phyloP scores from a whole-genome alignment of 139 green algal genomes.

The Diplosphaera chodatii region DNA sequence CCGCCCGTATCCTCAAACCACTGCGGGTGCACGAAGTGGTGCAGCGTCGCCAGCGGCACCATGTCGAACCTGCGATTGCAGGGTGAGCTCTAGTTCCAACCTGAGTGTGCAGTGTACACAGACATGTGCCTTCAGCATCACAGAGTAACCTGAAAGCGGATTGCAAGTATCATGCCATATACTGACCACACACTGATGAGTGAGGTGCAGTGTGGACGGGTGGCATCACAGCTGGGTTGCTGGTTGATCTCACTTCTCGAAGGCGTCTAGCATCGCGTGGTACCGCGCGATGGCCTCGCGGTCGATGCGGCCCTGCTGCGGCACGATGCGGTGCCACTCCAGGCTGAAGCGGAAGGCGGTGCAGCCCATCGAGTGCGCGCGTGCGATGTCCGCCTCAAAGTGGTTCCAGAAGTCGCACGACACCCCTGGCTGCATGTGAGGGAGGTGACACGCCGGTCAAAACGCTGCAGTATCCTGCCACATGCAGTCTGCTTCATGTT shows the following conservation, averaged over 20 bases:
- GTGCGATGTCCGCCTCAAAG: conserved; percentile 41
- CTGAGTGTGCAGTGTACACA: no score
- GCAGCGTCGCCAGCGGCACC: conserved; percentile 49
- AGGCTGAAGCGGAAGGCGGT: conserved; percentile 55
- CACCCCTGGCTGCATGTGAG: neutral
- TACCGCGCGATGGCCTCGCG: conserved; percentile 27
- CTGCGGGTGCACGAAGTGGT: conserved; percentile 58
- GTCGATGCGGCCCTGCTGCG: conserved; percentile 37
- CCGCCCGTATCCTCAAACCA: conserved; percentile 62
- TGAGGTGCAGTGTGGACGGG: no score
- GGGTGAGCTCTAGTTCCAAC: no score
- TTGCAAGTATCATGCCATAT: no score
- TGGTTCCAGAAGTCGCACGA: conserved; percentile 51
- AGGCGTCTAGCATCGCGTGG: neutral
- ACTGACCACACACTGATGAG: no score
- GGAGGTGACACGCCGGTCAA: no score
- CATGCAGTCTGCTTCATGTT: no score
- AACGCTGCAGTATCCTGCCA: no score
- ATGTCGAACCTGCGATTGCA: conserved; percentile 29
- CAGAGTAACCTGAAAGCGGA: no score
- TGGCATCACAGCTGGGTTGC: no score
- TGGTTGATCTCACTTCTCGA: neutral
- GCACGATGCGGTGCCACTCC: conserved; percentile 58
- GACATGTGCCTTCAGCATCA: no score
- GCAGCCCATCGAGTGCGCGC: conserved; percentile 30